These are phyloP conservation scores for Trichoderma harzianum DNA, from an alignment of 2,329 filamentous ascomycete species.

Conservation along the genomic window DNA sequence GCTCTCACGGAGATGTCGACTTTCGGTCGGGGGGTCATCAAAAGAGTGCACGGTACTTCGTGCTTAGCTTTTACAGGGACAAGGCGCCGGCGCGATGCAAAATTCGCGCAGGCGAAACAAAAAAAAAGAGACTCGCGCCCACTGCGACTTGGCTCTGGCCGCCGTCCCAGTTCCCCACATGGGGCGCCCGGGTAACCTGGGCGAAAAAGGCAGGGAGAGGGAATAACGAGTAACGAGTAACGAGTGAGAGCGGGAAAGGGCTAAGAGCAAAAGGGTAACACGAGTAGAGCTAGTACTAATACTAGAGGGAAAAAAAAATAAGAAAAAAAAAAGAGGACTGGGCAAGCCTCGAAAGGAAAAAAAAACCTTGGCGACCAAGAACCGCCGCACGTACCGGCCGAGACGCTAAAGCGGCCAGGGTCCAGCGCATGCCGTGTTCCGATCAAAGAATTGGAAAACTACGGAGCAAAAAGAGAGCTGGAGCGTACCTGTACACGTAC, in stretches of 20 bases:
- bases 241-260: not conserved
- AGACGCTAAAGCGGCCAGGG: slow-evolving; percentile 13
- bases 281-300: not conserved
- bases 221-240: not conserved
- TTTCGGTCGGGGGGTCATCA: not conserved
- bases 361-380: not conserved
- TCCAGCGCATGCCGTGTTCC: slow-evolving; percentile 19
- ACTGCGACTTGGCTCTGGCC: not conserved
- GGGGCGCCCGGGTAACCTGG: slow-evolving; percentile 15
- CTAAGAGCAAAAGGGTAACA: not conserved
- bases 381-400: slow-evolving; percentile 18
- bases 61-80: slow-evolving; percentile 6
- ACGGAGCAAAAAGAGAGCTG: not conserved
- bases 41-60: not conserved
- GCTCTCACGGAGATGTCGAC: slow-evolving; percentile 10
- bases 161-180: slow-evolving; percentile 17
- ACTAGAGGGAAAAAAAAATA: not conserved
- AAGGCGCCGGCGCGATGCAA: slow-evolving; percentile 10
- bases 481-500: not conserved
- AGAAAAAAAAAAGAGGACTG: not conserved
- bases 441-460: not conserved
- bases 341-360: not conserved
- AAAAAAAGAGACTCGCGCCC: not conserved
- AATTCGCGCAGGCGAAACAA: slow-evolving; percentile 20
- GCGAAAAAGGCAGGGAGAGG: not conserved